Evolutionary conservation across 2,329 filamentous ascomycete species (phyloP), one percentile per base, ranked within the genome.

Genomic region (Sclerotinia nivalis): DNA sequence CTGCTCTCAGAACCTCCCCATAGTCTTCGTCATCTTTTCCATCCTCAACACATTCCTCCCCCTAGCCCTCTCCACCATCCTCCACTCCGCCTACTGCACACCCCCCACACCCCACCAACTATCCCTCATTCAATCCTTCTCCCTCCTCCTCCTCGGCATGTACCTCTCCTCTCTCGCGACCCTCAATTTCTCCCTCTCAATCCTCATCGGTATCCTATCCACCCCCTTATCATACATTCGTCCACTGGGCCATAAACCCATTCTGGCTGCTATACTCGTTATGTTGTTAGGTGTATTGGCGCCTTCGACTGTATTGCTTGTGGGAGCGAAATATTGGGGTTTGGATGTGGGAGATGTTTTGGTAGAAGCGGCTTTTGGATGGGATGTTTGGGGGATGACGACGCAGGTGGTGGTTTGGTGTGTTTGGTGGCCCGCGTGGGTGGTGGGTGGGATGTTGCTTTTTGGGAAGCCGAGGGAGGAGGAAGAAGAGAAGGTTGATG

Each of bases 381-480:
- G 93, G 93, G 87, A 93, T 77, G 89, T 97, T 18, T 93, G 91
- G 88, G 93, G 93, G 1, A 88, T 96, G 86, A 96, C 93, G 83
- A 96, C 93, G 1, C 90, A 92, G 71, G 88, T 97, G 25, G 88
- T 96, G 15, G 86, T 97, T n/a, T 97, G 93, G 92, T 91, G 93
- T 78, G 89, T 97, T 56, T 97, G 94, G 94, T 96, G 93, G 91
- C 94, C 94, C 0, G 93, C 93, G 10, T 97, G 94, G 94, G 80
- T 96, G 50, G 86, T 89, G 9, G 91, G 86, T 2, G 82, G 83
- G 70, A 79, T 89, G 8, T 82, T 86, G 34, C 82, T 89, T 58
- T 80, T 88, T 68, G 85, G 85, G 15, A 73, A 62, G 31, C 77
- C 77, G 15, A 55, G 67, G 52, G 59, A 49, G 45, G 61, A 69